Conservation (phyloP, 2,329 filamentous ascomycete genomes). For the Aspergillus pseudotamarii region DNA sequence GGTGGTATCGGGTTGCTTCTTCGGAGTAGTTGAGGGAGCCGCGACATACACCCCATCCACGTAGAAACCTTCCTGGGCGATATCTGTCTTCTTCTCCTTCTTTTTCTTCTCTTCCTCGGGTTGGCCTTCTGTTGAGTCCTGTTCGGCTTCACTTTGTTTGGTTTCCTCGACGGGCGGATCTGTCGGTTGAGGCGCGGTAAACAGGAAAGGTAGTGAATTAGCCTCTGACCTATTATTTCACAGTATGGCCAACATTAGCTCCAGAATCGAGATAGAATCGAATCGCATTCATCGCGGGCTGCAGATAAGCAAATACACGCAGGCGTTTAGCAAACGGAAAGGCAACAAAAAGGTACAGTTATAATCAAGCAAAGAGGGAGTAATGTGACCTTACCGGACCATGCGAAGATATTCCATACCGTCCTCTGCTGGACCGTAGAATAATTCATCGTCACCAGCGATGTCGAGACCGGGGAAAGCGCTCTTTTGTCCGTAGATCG, state of each 20-base stretch:
- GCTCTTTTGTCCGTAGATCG: conserved; percentile 70
- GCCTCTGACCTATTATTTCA: conserved; percentile 67
- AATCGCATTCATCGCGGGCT: conserved; percentile 16
- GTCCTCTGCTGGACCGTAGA: conserved; percentile 69
- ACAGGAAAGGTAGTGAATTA: conserved; percentile 69
- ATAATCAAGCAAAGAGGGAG: conserved; percentile 31
- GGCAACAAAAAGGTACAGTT: conserved; percentile 4
- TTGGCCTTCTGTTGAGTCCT: conserved; percentile 32
- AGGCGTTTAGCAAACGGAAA: conserved; percentile 25
- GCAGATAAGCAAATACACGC: conserved; percentile 13
- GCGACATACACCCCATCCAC: conserved; percentile 12
- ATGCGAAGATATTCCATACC: conserved; percentile 71
- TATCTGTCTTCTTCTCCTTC: neutral
- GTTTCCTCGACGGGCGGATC: conserved; percentile 10
- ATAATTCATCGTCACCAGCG: conserved; percentile 57
- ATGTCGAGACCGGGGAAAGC: conserved; percentile 67
- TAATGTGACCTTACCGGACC: conserved; percentile 62
- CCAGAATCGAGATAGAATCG: neutral
- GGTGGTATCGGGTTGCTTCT: conserved; percentile 17
- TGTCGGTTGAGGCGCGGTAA: conserved; percentile 61
- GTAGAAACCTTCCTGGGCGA: conserved; percentile 2
- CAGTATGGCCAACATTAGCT: conserved; percentile 17
- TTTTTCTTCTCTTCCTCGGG: conserved; percentile 23
- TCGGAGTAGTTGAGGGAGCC: neutral
- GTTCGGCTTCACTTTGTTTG: neutral